Evolutionary conservation across 108 stramenopile species (phyloP).

Genomic region (Conticribra weissflogii): DNA sequence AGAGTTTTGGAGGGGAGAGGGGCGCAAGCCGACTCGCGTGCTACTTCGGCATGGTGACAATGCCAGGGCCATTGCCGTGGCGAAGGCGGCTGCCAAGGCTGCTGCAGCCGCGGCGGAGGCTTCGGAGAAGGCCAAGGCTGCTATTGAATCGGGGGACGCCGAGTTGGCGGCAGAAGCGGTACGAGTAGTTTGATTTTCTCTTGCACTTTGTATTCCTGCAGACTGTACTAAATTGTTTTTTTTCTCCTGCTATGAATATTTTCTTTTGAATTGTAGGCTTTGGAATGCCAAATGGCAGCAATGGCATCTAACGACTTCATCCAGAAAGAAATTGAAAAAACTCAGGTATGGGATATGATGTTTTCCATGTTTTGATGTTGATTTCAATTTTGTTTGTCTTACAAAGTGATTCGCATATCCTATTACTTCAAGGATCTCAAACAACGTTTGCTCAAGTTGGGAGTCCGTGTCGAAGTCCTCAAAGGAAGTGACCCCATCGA

Average conservation of each 20-base stretch:
- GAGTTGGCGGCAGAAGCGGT: slow-evolving; percentile 59
- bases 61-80: slow-evolving; percentile 79
- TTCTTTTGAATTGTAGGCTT: slow-evolving; percentile 34
- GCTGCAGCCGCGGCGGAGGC: slow-evolving; percentile 64
- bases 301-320: slow-evolving; percentile 64
- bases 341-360: slow-evolving; percentile 30
- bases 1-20: slow-evolving; percentile 69
- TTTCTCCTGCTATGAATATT: too few species aligned
- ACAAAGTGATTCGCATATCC: background rate
- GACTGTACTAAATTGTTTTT: too few species aligned
- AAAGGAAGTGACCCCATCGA: slow-evolving; percentile 78
- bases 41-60: slow-evolving; percentile 76
- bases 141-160: slow-evolving; percentile 85
- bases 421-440: slow-evolving; percentile 44
- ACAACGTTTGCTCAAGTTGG: slow-evolving; percentile 55
- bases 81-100: slow-evolving; percentile 52
- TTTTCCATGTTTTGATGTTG: background rate
- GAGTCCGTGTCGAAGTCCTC: slow-evolving; percentile 73
- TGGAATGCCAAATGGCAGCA: slow-evolving; percentile 73
- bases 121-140: slow-evolving; percentile 56
- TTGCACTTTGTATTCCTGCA: too few species aligned
- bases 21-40: slow-evolving; percentile 76
- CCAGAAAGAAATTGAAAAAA: slow-evolving; percentile 68
- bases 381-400: background rate
- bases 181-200: background rate